phyloP scores from a whole-genome alignment of 805 yeast genomes.

The Barnettozyma populi region DNA sequence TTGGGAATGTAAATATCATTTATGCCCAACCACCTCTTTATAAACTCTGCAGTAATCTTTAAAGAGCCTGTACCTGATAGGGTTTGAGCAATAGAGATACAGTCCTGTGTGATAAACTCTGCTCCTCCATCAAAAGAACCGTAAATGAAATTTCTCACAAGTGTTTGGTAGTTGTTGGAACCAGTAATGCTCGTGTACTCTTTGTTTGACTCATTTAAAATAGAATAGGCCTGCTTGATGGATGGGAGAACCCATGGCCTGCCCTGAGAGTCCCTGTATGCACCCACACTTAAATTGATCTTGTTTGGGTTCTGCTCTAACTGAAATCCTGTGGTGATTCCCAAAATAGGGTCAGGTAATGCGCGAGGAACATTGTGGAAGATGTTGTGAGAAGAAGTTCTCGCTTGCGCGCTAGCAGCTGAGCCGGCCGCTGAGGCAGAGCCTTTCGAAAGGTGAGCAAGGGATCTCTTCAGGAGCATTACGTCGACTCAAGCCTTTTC shows the following conservation, averaged over 20 bases:
- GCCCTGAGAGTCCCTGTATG: conserved; percentile 88
- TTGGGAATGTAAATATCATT: conserved; percentile 59
- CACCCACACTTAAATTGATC: conserved; percentile 49
- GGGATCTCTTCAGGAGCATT: conserved; percentile 8
- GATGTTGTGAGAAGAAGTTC: conserved; percentile 3
- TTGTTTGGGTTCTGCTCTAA: conserved; percentile 55
- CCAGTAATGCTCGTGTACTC: conserved; percentile 90
- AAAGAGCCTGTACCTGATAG: conserved; percentile 95
- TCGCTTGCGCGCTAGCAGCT: neutral
- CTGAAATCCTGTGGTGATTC: conserved; percentile 70
- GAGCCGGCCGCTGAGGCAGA: neutral
- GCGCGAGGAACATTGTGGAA: conserved; percentile 31
- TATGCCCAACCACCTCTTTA: conserved; percentile 52
- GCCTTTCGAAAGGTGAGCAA: conserved; percentile 8
- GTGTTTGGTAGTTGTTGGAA: conserved; percentile 54
- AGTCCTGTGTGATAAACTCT: conserved; percentile 44
- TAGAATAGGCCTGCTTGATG: conserved; percentile 47
- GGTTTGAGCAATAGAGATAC: conserved; percentile 82
- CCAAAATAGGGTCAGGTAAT: conserved; percentile 84
- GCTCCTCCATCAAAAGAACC: conserved; percentile 57
- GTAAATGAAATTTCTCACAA: conserved; percentile 68
- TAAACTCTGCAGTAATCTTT: conserved; percentile 76
- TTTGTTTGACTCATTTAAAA: conserved; percentile 55
- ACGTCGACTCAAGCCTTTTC: neutral
- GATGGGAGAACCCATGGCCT: conserved; percentile 85